phyloP scores from a whole-genome alignment of 805 yeast genomes.

The Candida verbasci region DNA sequence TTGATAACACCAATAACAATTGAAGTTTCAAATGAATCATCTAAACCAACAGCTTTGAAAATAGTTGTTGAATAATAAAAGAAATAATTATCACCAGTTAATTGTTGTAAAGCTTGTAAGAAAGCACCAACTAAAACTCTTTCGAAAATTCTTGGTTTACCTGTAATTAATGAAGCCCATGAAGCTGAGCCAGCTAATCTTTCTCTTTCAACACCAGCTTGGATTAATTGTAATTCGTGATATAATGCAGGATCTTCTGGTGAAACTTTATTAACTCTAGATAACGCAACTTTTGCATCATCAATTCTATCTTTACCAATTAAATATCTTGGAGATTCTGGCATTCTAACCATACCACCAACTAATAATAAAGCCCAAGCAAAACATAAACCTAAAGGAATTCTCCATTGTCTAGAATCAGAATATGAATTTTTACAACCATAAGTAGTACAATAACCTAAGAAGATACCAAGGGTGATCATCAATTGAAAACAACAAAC shows the following conservation, averaged over 20 bases:
- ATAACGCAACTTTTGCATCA: constrained; percentile 51
- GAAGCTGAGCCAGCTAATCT: constrained; percentile 58
- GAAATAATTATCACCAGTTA: constrained; percentile 56
- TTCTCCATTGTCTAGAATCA: constrained; percentile 61
- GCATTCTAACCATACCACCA: constrained; percentile 52
- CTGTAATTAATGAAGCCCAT: constrained; percentile 60
- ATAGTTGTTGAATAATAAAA: constrained; percentile 59
- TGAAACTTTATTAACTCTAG: constrained; percentile 52
- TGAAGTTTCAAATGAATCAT: constrained; percentile 52
- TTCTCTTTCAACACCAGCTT: constrained; percentile 60
- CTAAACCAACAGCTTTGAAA: constrained; percentile 46
- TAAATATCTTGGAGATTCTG: constrained; percentile 67
- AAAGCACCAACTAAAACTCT: constrained; percentile 55
- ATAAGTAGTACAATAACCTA: constrained; percentile 63
- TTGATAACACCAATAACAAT: constrained; percentile 53
- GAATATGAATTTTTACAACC: constrained; percentile 49
- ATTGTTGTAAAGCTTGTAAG: constrained; percentile 56
- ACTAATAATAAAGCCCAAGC: constrained; percentile 50
- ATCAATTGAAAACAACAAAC: constrained; percentile 67
- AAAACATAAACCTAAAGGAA: constrained; percentile 54
- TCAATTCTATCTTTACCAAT: constrained; percentile 45
- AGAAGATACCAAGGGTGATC: constrained; percentile 66
- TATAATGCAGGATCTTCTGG: constrained; percentile 51
- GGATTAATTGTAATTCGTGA: constrained; percentile 48
- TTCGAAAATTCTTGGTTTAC: constrained; percentile 56